A percentile compares a stretch with the other conserved stretches of the same genome.
Conservation (phyloP, 2,329 filamentous ascomycete genomes). For the Colletotrichum plurivorum region DNA sequence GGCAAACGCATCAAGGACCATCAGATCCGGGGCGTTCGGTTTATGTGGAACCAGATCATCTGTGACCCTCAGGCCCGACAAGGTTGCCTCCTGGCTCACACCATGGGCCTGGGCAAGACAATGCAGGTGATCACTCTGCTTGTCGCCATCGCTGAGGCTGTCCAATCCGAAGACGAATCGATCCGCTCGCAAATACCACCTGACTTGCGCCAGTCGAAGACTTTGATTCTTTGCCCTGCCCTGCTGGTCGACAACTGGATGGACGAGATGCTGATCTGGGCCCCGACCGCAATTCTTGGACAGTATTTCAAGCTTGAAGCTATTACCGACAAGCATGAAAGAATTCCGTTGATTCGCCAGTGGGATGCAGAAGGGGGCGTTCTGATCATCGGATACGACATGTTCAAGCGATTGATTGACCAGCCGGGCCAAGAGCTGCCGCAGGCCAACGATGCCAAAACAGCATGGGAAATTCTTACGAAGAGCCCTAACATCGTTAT, state of each 20-base stretch:
- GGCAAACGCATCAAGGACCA: constrained; percentile 80
- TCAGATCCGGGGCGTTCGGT: constrained; percentile 85
- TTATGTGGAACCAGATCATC: constrained; percentile 90
- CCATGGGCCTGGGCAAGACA: constrained; percentile 94
- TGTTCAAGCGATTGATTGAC: constrained; percentile 67
- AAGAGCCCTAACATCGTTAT: constrained; percentile 79
- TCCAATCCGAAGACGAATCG: constrained; percentile 68
- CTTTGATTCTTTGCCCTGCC: constrained; percentile 82
- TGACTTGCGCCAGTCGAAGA: constrained; percentile 72
- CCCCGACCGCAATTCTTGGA: constrained; percentile 69
- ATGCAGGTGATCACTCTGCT: constrained; percentile 93
- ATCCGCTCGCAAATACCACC: constrained; percentile 78
- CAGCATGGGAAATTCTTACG: constrained; percentile 62
- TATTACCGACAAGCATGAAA: constrained; percentile 49
- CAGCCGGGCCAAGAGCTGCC: constrained; percentile 47
- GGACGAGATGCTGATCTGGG: constrained; percentile 83
- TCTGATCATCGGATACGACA: constrained; percentile 81
- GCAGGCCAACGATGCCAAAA: constrained; percentile 13
- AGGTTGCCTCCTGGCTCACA: constrained; percentile 88
- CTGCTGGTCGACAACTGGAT: constrained; percentile 85
- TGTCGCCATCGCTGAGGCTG: constrained; percentile 78
- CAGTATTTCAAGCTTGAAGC: constrained; percentile 69
- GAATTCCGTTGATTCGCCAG: constrained; percentile 60
- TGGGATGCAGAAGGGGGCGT: constrained; percentile 80
- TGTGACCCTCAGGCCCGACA: constrained; percentile 70